Evolutionary conservation across 2,329 filamentous ascomycete species (phyloP).

Genomic region (Penicillium sp.): DNA sequence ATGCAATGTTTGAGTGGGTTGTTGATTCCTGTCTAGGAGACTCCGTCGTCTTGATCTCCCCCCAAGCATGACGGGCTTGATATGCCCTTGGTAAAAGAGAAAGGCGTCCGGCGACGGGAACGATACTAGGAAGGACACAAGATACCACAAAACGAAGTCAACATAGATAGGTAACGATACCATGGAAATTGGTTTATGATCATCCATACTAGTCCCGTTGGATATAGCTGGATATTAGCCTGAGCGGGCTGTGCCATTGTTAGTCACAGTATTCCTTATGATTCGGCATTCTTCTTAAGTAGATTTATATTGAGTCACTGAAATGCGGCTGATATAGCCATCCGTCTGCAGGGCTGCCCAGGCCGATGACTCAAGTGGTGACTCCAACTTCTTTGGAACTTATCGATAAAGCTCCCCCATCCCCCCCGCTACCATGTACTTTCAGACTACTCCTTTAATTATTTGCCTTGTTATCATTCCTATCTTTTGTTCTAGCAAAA

Average conservation of each 20-base stretch:
- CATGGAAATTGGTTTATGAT: conserved; percentile 20
- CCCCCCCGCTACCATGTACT: background rate
- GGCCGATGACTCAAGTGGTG: conserved; percentile 26
- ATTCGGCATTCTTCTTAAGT: background rate
- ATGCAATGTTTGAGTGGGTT: conserved; percentile 12
- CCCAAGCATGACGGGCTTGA: conserved; percentile 46
- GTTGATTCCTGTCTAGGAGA: conserved; percentile 55
- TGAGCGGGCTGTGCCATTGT: background rate
- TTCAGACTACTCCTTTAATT: background rate
- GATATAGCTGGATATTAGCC: background rate
- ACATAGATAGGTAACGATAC: conserved; percentile 22
- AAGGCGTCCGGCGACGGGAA: conserved; percentile 18
- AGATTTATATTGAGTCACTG: background rate
- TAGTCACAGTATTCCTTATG: conserved; percentile 4
- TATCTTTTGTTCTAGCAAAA: conserved; percentile 7
- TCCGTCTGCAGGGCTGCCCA: background rate
- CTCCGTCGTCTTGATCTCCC: conserved; percentile 70
- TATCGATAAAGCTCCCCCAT: conserved; percentile 33
- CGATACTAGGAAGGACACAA: conserved; percentile 10
- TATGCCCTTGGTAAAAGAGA: conserved; percentile 11
- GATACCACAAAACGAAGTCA: conserved; percentile 18
- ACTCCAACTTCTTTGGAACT: conserved; percentile 9
- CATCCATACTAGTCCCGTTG: background rate
- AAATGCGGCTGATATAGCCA: background rate
- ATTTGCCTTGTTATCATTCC: background rate